Evolutionary conservation across 352 stramenopile species (phyloP), one percentile per base, ranked within the genome.

Genomic region (Globisporangium cederbergense): DNA sequence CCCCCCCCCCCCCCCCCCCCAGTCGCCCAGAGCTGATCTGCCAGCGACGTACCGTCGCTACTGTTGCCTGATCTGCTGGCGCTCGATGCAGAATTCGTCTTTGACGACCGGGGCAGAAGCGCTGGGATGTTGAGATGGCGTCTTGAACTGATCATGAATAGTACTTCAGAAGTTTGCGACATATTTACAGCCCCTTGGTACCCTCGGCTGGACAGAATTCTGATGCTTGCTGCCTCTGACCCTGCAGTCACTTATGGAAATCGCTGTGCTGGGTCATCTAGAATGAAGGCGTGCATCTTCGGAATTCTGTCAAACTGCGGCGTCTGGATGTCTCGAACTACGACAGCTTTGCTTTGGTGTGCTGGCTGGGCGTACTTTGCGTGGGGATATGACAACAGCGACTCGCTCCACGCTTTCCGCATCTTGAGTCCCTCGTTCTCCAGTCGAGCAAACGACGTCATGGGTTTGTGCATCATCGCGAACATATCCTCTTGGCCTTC

Each of bases 21-120:
- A 18, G 55, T 52, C 14, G 55, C 55, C 38, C 25, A 61, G 38
- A 61, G 55, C 55, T 61, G 55, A 20, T 61, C 55, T 14, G 56
- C 6, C 2, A 61, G 28, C 11, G 56, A 53, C 14, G 38, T 40
- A 10, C 4, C 18, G 20, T 49, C 54, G 11, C 14, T 22, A 20
- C 16, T 2, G 25, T 60, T 36, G 20, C 7, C 25, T 13, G 20
- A 4, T 13, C 6, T 36, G 10, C 16, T 13, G 3, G 11, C 5
- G 8, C 20, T 36, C 25, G 20, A 7, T 25, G 10, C 20, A 3
- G 13, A 20, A 4, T 28, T 7, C 3, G 7, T 3, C 51, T 42
- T 57, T 2, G 28, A 2, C 8, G 51, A 40, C 32, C 36, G 36
- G 14, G 13, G 20, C 36, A 42, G 25, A 3, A 63, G 43, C 5